These are phyloP conservation scores for Rubia tinctorum DNA, from an alignment of 305 asterid genomes.

Conservation along the genomic window DNA sequence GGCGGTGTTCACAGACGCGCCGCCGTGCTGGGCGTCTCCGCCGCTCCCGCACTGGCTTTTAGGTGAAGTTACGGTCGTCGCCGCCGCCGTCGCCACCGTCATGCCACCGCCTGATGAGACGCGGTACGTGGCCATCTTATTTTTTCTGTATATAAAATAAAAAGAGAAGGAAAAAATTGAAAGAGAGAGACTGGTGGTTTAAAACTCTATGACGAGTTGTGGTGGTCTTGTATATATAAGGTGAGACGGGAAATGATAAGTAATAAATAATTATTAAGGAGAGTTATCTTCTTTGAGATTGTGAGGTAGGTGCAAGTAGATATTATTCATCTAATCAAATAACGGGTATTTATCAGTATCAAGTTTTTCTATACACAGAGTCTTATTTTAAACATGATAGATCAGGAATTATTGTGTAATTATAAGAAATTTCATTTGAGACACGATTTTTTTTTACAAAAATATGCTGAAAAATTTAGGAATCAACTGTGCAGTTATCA, in stretches of 20 bases:
- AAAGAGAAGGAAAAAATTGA: neutral
- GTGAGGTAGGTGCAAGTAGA: slow-evolving; percentile 13
- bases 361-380: too few relatives aligned
- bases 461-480: too few relatives aligned
- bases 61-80: slow-evolving; percentile 10
- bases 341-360: too few relatives aligned
- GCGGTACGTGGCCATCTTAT: slow-evolving; percentile 18
- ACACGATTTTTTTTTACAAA: too few relatives aligned
- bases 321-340: neutral
- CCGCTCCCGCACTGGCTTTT: slow-evolving; percentile 5
- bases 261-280: neutral
- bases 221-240: neutral
- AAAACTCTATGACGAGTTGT: neutral
- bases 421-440: too few relatives aligned
- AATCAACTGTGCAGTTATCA: too few relatives aligned
- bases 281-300: slow-evolving; percentile 13
- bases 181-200: neutral
- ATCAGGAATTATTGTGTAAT: too few relatives aligned
- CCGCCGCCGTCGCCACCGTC: slow-evolving; percentile 6
- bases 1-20: neutral
- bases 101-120: slow-evolving; percentile 1
- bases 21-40: neutral
- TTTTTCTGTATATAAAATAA: neutral
- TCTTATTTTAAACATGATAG: too few relatives aligned
- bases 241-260: neutral